Percentiles rank a stretch among this genome's conserved stretches.
These are phyloP conservation scores for Ophiostoma fasciatum DNA, from an alignment of 2,329 filamentous ascomycete genomes.

Conservation along the genomic window DNA sequence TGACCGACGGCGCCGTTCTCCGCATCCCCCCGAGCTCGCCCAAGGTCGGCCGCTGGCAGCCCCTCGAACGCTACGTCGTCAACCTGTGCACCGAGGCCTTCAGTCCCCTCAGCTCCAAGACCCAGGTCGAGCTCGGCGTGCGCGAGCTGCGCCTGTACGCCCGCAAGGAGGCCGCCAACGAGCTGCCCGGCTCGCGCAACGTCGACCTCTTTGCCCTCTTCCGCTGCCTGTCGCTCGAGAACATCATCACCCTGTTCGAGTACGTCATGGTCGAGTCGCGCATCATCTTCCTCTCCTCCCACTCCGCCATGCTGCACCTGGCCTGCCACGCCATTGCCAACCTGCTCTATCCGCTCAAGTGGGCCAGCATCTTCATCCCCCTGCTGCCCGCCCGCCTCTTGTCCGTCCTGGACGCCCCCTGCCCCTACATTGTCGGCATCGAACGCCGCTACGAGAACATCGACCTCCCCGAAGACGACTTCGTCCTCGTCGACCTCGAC, in stretches of 20 bases:
- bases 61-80: slow-evolving; percentile 88
- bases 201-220: slow-evolving; percentile 91
- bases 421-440: slow-evolving; percentile 92
- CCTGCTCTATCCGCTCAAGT: slow-evolving; percentile 78
- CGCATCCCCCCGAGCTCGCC: slow-evolving; percentile 80
- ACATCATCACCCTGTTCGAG: slow-evolving; percentile 85
- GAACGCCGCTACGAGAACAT: slow-evolving; percentile 80
- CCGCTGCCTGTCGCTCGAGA: slow-evolving; percentile 74
- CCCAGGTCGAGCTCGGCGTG: slow-evolving; percentile 83
- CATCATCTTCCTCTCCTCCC: slow-evolving; percentile 90
- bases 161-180: slow-evolving; percentile 64
- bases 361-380: slow-evolving; percentile 90
- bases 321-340: slow-evolving; percentile 77
- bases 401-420: slow-evolving; percentile 84
- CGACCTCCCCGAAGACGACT: slow-evolving; percentile 85
- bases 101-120: slow-evolving; percentile 82
- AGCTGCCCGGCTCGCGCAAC: slow-evolving; percentile 80
- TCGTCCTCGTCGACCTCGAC: slow-evolving; percentile 87
- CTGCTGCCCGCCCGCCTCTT: slow-evolving; percentile 76
- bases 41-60: slow-evolving; percentile 86
- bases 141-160: slow-evolving; percentile 85
- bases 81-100: slow-evolving; percentile 93
- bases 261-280: slow-evolving; percentile 85
- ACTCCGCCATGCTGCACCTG: slow-evolving; percentile 90
- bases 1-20: slow-evolving; percentile 75